phyloP scores from a whole-genome alignment of 768 basidiomycete species.

The Dacryopinax primogenitus region DNA sequence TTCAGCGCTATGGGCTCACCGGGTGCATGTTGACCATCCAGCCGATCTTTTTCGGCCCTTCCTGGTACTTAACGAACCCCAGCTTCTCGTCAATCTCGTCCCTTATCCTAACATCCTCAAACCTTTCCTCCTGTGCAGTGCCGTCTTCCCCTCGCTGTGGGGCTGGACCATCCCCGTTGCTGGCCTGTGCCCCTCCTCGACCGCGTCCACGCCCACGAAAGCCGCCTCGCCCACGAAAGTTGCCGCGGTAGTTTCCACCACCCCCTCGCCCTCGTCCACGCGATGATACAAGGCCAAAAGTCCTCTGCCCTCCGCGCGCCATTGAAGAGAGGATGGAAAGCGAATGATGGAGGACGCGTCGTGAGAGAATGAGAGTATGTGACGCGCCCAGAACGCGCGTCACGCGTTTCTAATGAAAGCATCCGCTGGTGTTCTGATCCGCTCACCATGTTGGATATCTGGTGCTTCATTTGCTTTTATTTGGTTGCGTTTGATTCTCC shows the following conservation, averaged over 20 bases:
- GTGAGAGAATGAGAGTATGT: background rate
- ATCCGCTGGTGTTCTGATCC: background rate
- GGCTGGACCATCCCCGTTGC: constrained; percentile 29
- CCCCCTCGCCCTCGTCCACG: constrained; percentile 3
- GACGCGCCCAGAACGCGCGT: background rate
- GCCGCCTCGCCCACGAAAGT: constrained; percentile 37
- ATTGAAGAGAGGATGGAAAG: background rate
- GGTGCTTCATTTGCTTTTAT: no score
- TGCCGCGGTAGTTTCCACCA: constrained; percentile 1
- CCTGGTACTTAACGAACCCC: constrained; percentile 70
- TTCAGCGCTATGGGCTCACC: constrained; percentile 36
- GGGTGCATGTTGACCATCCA: constrained; percentile 99
- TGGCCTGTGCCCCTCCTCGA: constrained; percentile 24
- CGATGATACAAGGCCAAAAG: background rate
- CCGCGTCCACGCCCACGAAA: constrained; percentile 36
- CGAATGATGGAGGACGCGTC: background rate
- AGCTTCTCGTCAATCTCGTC: constrained; percentile 92
- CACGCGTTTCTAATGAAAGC: constrained; percentile 7
- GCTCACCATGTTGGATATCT: no score
- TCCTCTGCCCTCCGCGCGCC: background rate
- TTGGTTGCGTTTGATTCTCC: no score
- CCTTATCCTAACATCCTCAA: constrained; percentile 58
- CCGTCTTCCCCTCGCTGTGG: constrained; percentile 80
- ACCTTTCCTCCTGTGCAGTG: constrained; percentile 69
- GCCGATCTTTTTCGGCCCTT: constrained; percentile 65